phyloP scores from a whole-genome alignment of 306 rosid genomes.

The Acacia melanoxylon region DNA sequence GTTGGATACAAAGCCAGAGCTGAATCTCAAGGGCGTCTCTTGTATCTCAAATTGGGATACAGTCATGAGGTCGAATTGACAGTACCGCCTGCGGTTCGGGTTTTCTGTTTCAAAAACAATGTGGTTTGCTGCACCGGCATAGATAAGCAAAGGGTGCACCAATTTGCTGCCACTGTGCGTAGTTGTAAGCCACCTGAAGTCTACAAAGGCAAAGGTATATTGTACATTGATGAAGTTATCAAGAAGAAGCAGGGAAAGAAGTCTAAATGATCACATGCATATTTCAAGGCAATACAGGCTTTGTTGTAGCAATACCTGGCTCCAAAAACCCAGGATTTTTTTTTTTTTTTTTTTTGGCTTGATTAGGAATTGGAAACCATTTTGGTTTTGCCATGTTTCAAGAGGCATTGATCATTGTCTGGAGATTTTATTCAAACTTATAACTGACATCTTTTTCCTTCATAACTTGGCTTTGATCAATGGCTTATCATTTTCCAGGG shows the following conservation, averaged over 20 bases:
- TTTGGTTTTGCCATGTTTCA: neutral
- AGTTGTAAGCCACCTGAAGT: constrained; percentile 87
- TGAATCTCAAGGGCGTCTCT: constrained; percentile 63
- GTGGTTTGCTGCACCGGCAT: constrained; percentile 88
- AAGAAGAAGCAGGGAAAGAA: constrained; percentile 89
- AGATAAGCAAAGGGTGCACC: constrained; percentile 78
- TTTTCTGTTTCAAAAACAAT: constrained; percentile 88
- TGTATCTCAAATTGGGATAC: constrained; percentile 82
- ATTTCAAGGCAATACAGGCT: neutral
- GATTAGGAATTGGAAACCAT: neutral
- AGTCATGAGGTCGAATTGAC: constrained; percentile 86
- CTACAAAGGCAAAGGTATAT: constrained; percentile 93
- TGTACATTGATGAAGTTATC: constrained; percentile 77
- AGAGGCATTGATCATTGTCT: neutral
- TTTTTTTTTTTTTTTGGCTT: too few species aligned
- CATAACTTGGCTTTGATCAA: neutral
- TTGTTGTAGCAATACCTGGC: constrained; percentile 1
- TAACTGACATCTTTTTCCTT: neutral
- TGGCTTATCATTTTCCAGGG: neutral
- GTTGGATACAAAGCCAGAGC: constrained; percentile 78
- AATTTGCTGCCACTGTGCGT: constrained; percentile 79
- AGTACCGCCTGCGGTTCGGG: constrained; percentile 75
- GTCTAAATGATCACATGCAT: constrained; percentile 52
- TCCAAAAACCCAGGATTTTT: neutral
- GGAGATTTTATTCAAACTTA: neutral